Base-by-base conservation (phyloP, 2,329 filamentous ascomycete species). In the Sarocladium oryzae region DNA sequence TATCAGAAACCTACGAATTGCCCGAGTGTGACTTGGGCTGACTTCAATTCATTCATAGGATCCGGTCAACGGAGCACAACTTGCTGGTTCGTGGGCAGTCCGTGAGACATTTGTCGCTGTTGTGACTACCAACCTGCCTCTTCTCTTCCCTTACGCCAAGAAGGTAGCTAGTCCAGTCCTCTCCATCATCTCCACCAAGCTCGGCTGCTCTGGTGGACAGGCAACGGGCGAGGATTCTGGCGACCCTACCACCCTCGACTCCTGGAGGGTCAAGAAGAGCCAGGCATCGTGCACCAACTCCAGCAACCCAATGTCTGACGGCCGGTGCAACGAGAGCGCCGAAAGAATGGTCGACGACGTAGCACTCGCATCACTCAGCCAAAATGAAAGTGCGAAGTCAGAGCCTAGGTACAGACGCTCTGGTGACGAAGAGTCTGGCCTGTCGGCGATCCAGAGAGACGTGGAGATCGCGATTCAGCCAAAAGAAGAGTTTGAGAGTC, bases 71-170 rank as follows among this genome's bases (percentile, higher is more conserved):
- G 69, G 70, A 11, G 65, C 70, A 1, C 63, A 68, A 21, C 61
- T 70, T 4, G 69, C 71, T 6, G 70, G 68, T 2, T 66, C 65
- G 2, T 74, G 70, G 70, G 70, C 66, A 4, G 64, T 69, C 6
- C 66, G 71, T 9, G 72, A 74, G 43, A 69, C 69, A 4, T 74
- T 74, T 45, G 67, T 72, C 21, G 71, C 71, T 3, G 63, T 71
- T 32, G 60, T 72, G 41, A 71, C 68, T 1, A 73, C 70, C 7
- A 73, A 73, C 56, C 60, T 72, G 2, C 70, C 68, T 3, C 68
- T 73, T 63, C 63, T 75, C 50, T 74, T 75, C 61, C 70, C 74
- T 7, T 61, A 76, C 2, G 52, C 76, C 50, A 69, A 70, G 55
- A 57, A 54, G 40, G 65, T 60, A 73, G 20, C 37, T 30, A 16